These are phyloP conservation scores for Zangia roseola DNA, from an alignment of 768 basidiomycete genomes.

Conservation along the genomic window DNA sequence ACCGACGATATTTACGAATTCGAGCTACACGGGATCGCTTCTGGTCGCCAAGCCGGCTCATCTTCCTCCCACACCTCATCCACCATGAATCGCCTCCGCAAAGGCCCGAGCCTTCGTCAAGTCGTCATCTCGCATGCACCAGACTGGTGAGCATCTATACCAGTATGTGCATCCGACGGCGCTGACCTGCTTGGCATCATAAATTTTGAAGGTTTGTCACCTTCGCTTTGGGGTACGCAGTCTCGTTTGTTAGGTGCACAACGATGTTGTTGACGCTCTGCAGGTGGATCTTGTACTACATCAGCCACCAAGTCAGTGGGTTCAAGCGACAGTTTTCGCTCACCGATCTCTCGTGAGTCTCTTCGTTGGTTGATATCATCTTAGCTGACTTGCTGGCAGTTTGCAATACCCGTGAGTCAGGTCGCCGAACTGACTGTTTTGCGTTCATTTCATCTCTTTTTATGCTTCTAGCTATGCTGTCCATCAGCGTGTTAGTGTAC, in stretches of 20 bases:
- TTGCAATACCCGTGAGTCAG: slow-evolving; percentile 38
- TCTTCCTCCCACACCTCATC: not conserved
- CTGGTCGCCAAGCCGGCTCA: not conserved
- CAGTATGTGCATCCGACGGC: not conserved
- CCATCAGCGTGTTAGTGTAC: slow-evolving; percentile 59
- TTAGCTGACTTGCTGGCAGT: slow-evolving; percentile 24
- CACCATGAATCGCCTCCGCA: slow-evolving; percentile 13
- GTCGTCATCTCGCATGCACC: slow-evolving; percentile 56
- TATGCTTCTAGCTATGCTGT: slow-evolving; percentile 49
- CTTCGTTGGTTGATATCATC: not conserved
- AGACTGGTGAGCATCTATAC: slow-evolving; percentile 59
- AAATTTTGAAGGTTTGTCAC: slow-evolving; percentile 57
- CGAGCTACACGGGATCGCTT: not conserved
- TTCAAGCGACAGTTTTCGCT: slow-evolving; percentile 80
- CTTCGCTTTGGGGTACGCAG: slow-evolving; percentile 55
- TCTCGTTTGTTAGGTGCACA: not conserved
- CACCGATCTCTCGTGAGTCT: slow-evolving; percentile 66
- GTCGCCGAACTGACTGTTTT: not conserved
- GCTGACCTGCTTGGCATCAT: not conserved
- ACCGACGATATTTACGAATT: not conserved
- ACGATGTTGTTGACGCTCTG: not conserved
- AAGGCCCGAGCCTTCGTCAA: slow-evolving; percentile 16
- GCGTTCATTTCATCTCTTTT: not conserved
- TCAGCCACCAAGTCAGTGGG: slow-evolving; percentile 56
- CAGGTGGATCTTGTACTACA: slow-evolving; percentile 56